phyloP scores from a whole-genome alignment of 139 green algal species.

The Picochlorum sp. region DNA sequence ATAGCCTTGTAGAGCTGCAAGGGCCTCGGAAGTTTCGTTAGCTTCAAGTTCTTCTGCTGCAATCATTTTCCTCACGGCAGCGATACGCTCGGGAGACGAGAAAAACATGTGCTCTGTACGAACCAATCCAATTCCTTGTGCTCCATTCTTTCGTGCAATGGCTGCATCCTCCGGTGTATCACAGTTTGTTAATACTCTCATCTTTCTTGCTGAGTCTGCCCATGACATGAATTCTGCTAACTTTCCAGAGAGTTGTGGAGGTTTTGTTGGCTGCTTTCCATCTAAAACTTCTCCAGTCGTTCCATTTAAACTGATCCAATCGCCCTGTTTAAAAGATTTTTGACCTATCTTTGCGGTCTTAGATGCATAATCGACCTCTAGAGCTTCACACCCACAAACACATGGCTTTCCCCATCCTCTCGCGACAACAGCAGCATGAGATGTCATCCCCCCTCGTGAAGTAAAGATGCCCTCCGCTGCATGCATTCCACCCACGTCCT shows the following conservation, averaged over 20 bases:
- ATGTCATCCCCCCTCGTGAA: conserved; percentile 73
- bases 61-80: conserved; percentile 78
- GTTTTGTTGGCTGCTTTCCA: conserved; percentile 46
- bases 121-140: conserved; percentile 74
- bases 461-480: conserved; percentile 78
- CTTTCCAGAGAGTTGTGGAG: conserved; percentile 39
- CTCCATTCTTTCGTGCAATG: conserved; percentile 60
- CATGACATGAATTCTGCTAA: conserved; percentile 71
- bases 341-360: conserved; percentile 24
- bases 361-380: conserved; percentile 51
- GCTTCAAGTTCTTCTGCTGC: conserved; percentile 47
- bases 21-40: conserved; percentile 27
- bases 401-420: conserved; percentile 90
- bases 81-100: conserved; percentile 59
- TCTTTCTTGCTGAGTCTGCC: conserved; percentile 54
- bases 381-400: conserved; percentile 59
- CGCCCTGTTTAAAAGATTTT: conserved; percentile 51
- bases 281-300: conserved; percentile 64
- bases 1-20: conserved; percentile 56
- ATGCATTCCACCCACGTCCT: conserved; percentile 85
- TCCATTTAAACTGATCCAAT: conserved; percentile 70
- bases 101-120: conserved; percentile 96
- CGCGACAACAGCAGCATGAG: conserved; percentile 78
- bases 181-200: conserved; percentile 75
- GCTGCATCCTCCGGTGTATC: conserved; percentile 69